These are phyloP conservation scores for Aphanomyces astaci DNA, from an alignment of 352 stramenopile species.

Conservation along the genomic window DNA sequence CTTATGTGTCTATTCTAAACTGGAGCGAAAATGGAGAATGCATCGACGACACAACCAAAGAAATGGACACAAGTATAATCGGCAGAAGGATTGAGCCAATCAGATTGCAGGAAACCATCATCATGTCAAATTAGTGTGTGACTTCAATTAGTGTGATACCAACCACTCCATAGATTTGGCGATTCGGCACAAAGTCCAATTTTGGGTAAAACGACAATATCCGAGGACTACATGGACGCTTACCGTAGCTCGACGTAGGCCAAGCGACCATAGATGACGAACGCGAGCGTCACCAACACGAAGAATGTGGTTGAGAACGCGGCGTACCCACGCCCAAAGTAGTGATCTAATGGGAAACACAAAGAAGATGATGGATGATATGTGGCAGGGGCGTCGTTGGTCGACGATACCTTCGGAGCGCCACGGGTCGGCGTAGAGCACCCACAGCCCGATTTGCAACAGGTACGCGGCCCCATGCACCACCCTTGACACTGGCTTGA, in stretches of 20 bases:
- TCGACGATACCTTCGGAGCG: conserved; percentile 21
- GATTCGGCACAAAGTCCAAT: too few relatives aligned
- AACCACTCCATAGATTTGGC: too few relatives aligned
- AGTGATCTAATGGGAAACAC: conserved; percentile 8
- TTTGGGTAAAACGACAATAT: neutral
- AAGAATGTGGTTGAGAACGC: conserved; percentile 38
- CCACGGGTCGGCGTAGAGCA: conserved; percentile 21
- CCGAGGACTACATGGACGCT: neutral
- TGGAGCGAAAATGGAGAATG: too few relatives aligned
- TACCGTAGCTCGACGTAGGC: conserved; percentile 74
- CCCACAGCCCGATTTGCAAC: conserved; percentile 1
- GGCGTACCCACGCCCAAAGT: conserved; percentile 21
- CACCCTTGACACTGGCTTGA: conserved; percentile 46
- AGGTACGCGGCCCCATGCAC: neutral
- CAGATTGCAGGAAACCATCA: too few relatives aligned
- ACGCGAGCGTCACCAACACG: conserved; percentile 57
- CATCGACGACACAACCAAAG: too few relatives aligned
- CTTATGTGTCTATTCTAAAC: too few relatives aligned
- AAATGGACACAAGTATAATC: too few relatives aligned
- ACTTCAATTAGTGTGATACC: too few relatives aligned
- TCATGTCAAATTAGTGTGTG: too few relatives aligned
- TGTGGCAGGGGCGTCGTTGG: neutral
- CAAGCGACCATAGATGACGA: conserved; percentile 70
- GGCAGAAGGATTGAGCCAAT: too few relatives aligned
- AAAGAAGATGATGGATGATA: neutral